Percentiles rank a stretch among this genome's conserved stretches.
These are phyloP conservation scores for Clonostachys rhizophaga DNA, from an alignment of 2,329 filamentous ascomycete genomes.

Conservation along the genomic window DNA sequence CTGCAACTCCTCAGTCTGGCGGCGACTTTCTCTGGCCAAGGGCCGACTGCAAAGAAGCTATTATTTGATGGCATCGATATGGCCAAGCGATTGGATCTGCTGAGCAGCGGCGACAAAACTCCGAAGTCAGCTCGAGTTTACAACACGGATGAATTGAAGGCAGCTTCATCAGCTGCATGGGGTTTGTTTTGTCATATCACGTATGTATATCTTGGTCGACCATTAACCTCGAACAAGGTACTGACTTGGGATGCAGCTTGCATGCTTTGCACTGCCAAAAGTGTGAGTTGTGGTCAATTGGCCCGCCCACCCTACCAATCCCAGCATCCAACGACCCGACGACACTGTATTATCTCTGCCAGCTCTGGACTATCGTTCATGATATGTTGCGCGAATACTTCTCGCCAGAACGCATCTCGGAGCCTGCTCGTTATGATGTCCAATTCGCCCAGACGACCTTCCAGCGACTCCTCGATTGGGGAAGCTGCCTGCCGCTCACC, in stretches of 20 bases:
- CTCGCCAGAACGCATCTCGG: background rate
- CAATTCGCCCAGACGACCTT: constrained; percentile 1
- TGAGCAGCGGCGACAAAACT: background rate
- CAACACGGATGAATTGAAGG: background rate
- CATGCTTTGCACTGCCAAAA: constrained; percentile 3
- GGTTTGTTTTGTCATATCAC: constrained; percentile 4
- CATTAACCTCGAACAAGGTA: too few relatives aligned
- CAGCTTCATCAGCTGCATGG: constrained; percentile 4
- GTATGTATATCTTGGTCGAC: background rate
- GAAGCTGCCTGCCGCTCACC: constrained; percentile 1
- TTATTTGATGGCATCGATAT: constrained; percentile 1
- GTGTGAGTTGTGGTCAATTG: background rate
- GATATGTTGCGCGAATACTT: constrained; percentile 1
- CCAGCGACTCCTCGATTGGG: constrained; percentile 1
- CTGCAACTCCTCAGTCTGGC: constrained; percentile 5
- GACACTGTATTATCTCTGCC: background rate
- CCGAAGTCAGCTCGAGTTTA: background rate
- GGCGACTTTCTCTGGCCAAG: constrained; percentile 1
- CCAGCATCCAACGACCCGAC: background rate
- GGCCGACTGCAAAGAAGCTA: background rate
- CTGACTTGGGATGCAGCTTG: background rate
- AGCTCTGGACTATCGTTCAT: constrained; percentile 3
- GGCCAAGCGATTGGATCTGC: constrained; percentile 2
- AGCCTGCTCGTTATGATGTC: background rate
- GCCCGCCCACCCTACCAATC: constrained; percentile 1